Percentiles rank a stretch among this genome's conserved stretches.
These are phyloP conservation scores for Juglanconis oblonga DNA, from an alignment of 2,329 filamentous ascomycete genomes.

Conservation along the genomic window DNA sequence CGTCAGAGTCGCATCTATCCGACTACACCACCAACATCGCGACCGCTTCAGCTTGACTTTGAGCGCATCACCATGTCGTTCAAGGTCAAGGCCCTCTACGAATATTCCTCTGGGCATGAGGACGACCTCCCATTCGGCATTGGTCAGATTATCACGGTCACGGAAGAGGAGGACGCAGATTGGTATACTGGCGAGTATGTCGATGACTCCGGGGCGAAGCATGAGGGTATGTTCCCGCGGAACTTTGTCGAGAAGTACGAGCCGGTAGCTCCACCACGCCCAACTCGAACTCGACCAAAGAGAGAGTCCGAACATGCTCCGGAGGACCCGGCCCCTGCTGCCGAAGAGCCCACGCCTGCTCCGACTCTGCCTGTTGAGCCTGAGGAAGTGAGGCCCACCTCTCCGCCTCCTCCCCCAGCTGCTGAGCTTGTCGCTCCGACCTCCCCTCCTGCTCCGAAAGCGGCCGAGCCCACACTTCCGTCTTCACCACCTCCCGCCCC, in stretches of 20 bases:
- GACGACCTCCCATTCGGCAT: slow-evolving; percentile 86
- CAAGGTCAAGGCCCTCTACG: slow-evolving; percentile 94
- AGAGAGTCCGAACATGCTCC: slow-evolving; percentile 44
- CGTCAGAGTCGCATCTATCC: slow-evolving; percentile 2
- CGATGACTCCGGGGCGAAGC: slow-evolving; percentile 69
- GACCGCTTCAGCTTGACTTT: slow-evolving; percentile 5
- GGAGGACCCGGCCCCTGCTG: slow-evolving; percentile 20
- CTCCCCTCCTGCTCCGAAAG: slow-evolving; percentile 36
- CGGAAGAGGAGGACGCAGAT: slow-evolving; percentile 85
- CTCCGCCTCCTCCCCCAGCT: slow-evolving; percentile 28
- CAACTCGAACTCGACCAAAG: slow-evolving; percentile 69
- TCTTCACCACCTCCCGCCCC: slow-evolving; percentile 32
- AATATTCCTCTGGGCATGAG: slow-evolving; percentile 89
- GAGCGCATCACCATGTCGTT: slow-evolving; percentile 65
- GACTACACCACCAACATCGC: slow-evolving; percentile 3
- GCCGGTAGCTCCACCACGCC: slow-evolving; percentile 83
- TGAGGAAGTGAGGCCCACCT: slow-evolving; percentile 32
- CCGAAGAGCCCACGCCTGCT: slow-evolving; percentile 24
- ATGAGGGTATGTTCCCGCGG: slow-evolving; percentile 86
- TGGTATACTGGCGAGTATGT: slow-evolving; percentile 91
- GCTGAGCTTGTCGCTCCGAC: slow-evolving; percentile 27
- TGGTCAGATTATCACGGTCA: slow-evolving; percentile 92
- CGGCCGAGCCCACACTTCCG: slow-evolving; percentile 30
- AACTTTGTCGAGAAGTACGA: slow-evolving; percentile 98
- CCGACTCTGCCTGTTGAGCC: slow-evolving; percentile 33